These are phyloP conservation scores for Gyrodon lividus DNA, from an alignment of 768 basidiomycete genomes.

Conservation along the genomic window DNA sequence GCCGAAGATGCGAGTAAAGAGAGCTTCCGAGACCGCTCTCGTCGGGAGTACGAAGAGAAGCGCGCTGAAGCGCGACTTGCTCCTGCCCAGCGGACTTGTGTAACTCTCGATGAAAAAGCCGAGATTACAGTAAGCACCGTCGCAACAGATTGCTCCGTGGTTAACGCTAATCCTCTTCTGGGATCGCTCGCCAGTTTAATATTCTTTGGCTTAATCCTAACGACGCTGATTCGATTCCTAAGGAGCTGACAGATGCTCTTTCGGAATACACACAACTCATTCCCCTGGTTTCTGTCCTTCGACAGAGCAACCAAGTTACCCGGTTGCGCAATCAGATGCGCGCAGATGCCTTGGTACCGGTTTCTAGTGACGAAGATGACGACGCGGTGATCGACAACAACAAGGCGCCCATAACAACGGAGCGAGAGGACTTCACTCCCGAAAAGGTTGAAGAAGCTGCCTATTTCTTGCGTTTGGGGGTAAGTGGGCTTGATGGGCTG, in stretches of 20 bases:
- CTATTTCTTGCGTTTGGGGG: constrained; percentile 67
- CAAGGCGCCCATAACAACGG: constrained; percentile 18
- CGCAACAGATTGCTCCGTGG: not conserved
- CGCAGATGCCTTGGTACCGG: constrained; percentile 63
- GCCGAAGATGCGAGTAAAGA: constrained; percentile 51
- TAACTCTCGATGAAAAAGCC: constrained; percentile 69
- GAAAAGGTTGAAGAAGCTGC: constrained; percentile 66
- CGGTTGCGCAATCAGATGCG: constrained; percentile 76
- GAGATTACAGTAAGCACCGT: constrained; percentile 47
- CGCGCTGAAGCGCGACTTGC: constrained; percentile 69
- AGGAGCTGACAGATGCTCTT: constrained; percentile 60
- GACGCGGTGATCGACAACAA: constrained; percentile 24
- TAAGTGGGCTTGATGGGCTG: constrained; percentile 29
- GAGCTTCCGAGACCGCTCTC: constrained; percentile 67
- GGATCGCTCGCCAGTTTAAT: constrained; percentile 58
- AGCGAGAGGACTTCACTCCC: constrained; percentile 41
- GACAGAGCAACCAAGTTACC: constrained; percentile 28
- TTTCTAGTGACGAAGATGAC: constrained; percentile 36
- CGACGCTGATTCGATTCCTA: constrained; percentile 63
- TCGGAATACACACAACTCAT: constrained; percentile 35
- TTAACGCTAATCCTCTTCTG: constrained; percentile 8
- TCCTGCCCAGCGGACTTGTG: constrained; percentile 73
- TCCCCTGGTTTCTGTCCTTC: constrained; percentile 6
- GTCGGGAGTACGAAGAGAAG: constrained; percentile 73
- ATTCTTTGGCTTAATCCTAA: constrained; percentile 75